Evolutionary conservation across 2,329 filamentous ascomycete species (phyloP).

Genomic region (Aspergillus quadrilineatus): DNA sequence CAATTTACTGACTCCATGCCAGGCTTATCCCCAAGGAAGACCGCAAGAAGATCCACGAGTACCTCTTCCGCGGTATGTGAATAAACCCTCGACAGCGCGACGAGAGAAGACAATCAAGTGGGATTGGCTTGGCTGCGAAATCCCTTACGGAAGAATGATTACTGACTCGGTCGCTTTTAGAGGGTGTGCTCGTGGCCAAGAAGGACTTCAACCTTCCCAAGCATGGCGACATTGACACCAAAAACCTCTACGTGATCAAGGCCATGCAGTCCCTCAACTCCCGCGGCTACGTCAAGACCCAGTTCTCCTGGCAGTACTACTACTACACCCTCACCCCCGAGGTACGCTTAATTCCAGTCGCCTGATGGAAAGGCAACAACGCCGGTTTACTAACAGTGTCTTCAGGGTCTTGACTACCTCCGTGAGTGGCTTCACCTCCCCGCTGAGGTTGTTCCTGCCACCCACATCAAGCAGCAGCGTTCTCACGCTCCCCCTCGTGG

Average conservation of each 20-base stretch:
- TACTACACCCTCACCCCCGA: conserved; percentile 99
- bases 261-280: conserved; percentile 97
- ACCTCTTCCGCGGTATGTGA: conserved; percentile 84
- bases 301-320: conserved; percentile 99
- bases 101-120: not conserved
- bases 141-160: conserved; percentile 1
- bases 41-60: conserved; percentile 99
- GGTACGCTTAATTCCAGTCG: conserved; percentile 22
- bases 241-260: conserved; percentile 99
- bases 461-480: conserved; percentile 99
- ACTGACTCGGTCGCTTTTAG: conserved; percentile 37
- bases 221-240: conserved; percentile 97
- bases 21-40: conserved; percentile 99
- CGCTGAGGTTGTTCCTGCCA: conserved; percentile 98
- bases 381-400: conserved; percentile 1
- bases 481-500: conserved; percentile 96
- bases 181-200: conserved; percentile 90
- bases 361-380: not conserved
- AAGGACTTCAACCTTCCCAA: conserved; percentile 99
- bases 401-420: conserved; percentile 93
- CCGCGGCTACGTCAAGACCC: conserved; percentile 98
- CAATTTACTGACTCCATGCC: conserved; percentile 20
- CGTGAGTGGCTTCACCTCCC: conserved; percentile 99
- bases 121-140: not conserved
- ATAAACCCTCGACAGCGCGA: conserved; percentile 18